phyloP scores from a whole-genome alignment of 2,329 filamentous ascomycete species.

The Monosporascus sp. region DNA sequence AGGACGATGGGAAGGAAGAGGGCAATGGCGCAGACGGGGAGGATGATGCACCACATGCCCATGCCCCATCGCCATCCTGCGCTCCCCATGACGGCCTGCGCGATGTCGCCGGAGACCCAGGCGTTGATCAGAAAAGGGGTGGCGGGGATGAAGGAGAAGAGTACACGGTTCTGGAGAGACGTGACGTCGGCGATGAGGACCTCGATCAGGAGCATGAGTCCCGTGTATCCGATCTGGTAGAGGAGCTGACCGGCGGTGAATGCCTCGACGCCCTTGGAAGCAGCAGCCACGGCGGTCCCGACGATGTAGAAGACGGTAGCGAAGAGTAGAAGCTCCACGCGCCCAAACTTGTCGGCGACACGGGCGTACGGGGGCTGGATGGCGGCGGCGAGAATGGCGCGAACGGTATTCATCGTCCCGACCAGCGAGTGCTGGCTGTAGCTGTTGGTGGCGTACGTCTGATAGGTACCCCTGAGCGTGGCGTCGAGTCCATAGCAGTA shows the following conservation, averaged over 20 bases:
- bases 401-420: constrained; percentile 53
- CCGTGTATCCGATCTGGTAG: constrained; percentile 61
- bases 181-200: constrained; percentile 61
- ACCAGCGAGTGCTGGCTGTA: constrained; percentile 50
- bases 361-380: constrained; percentile 55
- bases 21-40: constrained; percentile 50
- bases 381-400: constrained; percentile 55
- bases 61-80: constrained; percentile 59
- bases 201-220: constrained; percentile 55
- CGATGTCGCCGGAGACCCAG: constrained; percentile 57
- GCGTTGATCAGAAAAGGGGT: constrained; percentile 57
- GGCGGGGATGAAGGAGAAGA: constrained; percentile 61
- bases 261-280: constrained; percentile 39
- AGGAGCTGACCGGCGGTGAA: constrained; percentile 55
- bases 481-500: constrained; percentile 57
- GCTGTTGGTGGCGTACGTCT: constrained; percentile 48
- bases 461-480: constrained; percentile 46
- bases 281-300: constrained; percentile 53
- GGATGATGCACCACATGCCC: constrained; percentile 61
- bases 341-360: constrained; percentile 58
- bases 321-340: constrained; percentile 51
- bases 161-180: constrained; percentile 55
- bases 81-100: constrained; percentile 40
- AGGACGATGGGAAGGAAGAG: constrained; percentile 47
- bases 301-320: constrained; percentile 52